Evolutionary conservation across 73 alveolate species (phyloP).

Genomic region (Strombidium stylifer): DNA sequence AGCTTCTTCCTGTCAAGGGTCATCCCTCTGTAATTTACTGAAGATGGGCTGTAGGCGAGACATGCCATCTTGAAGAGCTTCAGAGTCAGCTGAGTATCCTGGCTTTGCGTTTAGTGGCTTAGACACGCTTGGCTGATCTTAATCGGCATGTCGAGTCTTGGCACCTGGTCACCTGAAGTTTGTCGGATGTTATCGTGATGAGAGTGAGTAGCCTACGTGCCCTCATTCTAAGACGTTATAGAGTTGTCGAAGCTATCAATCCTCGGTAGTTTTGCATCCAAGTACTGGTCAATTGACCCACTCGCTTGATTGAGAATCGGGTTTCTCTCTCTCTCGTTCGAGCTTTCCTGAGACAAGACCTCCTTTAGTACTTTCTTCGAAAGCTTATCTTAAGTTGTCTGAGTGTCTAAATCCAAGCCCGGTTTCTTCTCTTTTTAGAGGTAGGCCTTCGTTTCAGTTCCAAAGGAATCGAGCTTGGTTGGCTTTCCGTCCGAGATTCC

Average conservation of each 20-base stretch:
- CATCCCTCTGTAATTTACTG: slow-evolving; percentile 2
- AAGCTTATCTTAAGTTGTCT: too few relatives aligned
- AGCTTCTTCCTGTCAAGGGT: background rate
- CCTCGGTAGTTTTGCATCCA: background rate
- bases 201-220: background rate
- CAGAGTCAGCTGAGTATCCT: slow-evolving; percentile 3
- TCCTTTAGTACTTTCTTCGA: too few relatives aligned
- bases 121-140: slow-evolving; percentile 13
- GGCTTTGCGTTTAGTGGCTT: slow-evolving; percentile 9
- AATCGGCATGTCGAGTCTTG: slow-evolving; percentile 1
- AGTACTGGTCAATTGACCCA: background rate
- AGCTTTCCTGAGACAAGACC: background rate
- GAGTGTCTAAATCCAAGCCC: too few relatives aligned
- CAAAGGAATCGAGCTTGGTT: too few relatives aligned
- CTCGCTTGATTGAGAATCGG: background rate
- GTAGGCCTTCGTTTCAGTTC: too few relatives aligned
- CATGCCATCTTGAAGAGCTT: slow-evolving; percentile 22
- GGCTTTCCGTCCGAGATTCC: background rate
- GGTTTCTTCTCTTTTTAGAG: too few relatives aligned
- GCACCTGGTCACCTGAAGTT: background rate
- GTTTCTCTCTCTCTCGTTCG: background rate
- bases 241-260: background rate
- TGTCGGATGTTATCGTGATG: background rate
- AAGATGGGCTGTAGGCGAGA: slow-evolving; percentile 11
- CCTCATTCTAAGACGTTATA: background rate